These are phyloP conservation scores for Drechslerella coelobrocha DNA, from an alignment of 2,329 filamentous ascomycete genomes.

Conservation along the genomic window DNA sequence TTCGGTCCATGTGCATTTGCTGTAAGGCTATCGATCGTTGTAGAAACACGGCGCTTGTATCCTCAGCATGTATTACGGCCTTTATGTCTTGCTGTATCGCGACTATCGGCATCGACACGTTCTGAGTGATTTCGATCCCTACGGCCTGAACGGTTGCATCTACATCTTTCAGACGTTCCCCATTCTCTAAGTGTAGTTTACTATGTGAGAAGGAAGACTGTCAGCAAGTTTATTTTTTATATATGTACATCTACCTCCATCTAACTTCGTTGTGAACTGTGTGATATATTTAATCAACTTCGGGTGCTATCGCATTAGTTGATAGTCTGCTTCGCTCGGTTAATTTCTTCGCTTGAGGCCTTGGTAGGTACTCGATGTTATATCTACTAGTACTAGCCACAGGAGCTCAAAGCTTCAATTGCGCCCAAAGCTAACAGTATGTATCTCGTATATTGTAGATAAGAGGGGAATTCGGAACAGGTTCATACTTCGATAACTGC, in stretches of 20 bases:
- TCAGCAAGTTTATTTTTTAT: neutral
- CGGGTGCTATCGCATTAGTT: too few species aligned
- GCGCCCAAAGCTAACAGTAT: neutral
- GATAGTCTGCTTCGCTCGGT: too few species aligned
- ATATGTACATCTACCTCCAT: neutral
- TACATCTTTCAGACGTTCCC: conserved; percentile 19
- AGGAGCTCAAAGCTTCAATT: too few species aligned
- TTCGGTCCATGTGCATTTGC: conserved; percentile 9
- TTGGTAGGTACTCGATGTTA: conserved; percentile 17
- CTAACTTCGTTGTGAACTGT: too few species aligned
- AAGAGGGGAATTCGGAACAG: conserved; percentile 3
- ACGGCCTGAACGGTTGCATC: conserved; percentile 11
- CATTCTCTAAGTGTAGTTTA: conserved; percentile 25
- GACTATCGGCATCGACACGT: conserved; percentile 28
- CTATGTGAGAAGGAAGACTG: conserved; percentile 4
- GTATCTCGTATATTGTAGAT: neutral
- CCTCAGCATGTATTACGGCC: conserved; percentile 7
- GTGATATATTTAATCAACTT: too few species aligned
- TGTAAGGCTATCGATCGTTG: conserved; percentile 32
- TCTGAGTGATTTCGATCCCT: conserved; percentile 18
- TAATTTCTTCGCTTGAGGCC: too few species aligned
- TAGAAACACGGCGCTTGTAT: conserved; percentile 3
- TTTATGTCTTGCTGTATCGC: conserved; percentile 17
- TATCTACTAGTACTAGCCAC: conserved; percentile 2
- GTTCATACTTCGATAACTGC: conserved; percentile 49